Base-by-base conservation (phyloP, 2,329 filamentous ascomycete species). In the Lachnellula cervina region DNA sequence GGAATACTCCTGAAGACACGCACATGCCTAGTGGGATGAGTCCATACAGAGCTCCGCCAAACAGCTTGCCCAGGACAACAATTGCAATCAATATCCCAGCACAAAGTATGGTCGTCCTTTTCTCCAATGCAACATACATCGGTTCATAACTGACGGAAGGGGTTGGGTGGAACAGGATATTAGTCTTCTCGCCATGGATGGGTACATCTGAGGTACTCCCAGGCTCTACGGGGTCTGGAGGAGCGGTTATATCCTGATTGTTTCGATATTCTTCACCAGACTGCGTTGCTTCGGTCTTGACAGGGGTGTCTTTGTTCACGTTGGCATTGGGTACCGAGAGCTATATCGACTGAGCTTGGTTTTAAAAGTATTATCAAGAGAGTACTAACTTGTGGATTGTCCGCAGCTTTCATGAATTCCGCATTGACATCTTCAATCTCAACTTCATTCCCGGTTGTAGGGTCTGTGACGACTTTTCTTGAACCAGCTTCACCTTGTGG, bases 131-230 rank as follows among this genome's bases (percentile, higher is more conserved):
- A 19, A 78, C 81, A 69, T 89, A 97, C 81, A 91, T 96, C 4
- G 92, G 90, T 71, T 96, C 90, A 68, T 90, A 96, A 74, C 87
- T 90, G 62, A 96, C 82, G 0, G 88, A 88, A 0, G 93, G 93
- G 0, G 93, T 97, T 16, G 94, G 93, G 71, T 97, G 93, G 72
- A 97, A 97, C 32, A 97, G 80, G 17, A 97, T 86, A 60, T 96
- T 97, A 3, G 94, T 97, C 80, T 94, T 97, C 70, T 97, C 93
- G 66, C 92, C 93, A 68, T 92, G 89, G 56, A 97, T 96, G 3
- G 94, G 94, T 1, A 97, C 91, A 72, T 97, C 94, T 25, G 90
- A 92, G 0, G 93, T 97, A 35, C 87, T 84, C 23, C 90, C 90
- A 55, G 86, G 80, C 16, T 86, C 85, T 19, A 96, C 78, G 0